Conservation (phyloP, 2,329 filamentous ascomycete genomes). For the Cladobotryum mycophilum region DNA sequence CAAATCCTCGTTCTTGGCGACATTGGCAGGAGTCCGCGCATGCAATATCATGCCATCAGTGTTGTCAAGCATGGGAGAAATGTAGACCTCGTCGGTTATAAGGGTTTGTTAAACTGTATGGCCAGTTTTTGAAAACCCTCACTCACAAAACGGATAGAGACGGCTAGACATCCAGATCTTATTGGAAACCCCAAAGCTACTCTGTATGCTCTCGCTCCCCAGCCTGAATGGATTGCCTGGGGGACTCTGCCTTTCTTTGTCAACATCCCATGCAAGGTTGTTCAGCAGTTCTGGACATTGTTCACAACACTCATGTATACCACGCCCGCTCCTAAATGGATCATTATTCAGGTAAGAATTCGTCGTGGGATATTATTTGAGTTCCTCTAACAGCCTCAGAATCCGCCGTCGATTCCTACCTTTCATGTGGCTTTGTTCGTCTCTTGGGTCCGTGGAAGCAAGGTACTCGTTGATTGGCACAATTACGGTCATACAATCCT, state of each 20-base stretch:
- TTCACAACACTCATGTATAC: slow-evolving; percentile 67
- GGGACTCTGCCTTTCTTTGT: slow-evolving; percentile 70
- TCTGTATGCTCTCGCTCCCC: slow-evolving; percentile 62
- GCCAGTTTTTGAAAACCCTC: neutral
- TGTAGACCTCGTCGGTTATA: slow-evolving; percentile 84
- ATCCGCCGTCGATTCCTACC: slow-evolving; percentile 91
- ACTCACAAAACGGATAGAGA: slow-evolving; percentile 48
- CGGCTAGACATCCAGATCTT: slow-evolving; percentile 73
- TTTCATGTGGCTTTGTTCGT: slow-evolving; percentile 68
- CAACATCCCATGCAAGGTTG: slow-evolving; percentile 73
- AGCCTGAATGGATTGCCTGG: slow-evolving; percentile 61
- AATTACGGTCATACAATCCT: slow-evolving; percentile 97
- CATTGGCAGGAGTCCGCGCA: slow-evolving; percentile 90
- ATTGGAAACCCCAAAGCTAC: slow-evolving; percentile 60
- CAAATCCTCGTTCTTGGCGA: slow-evolving; percentile 92
- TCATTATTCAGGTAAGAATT: slow-evolving; percentile 65
- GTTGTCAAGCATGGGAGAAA: slow-evolving; percentile 73
- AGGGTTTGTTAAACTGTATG: slow-evolving; percentile 44
- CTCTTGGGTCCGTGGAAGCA: slow-evolving; percentile 70
- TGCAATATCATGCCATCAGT: slow-evolving; percentile 97
- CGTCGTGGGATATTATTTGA: neutral
- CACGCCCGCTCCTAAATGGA: slow-evolving; percentile 70
- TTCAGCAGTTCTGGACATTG: slow-evolving; percentile 72
- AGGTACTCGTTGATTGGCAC: slow-evolving; percentile 93
- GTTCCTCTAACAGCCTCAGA: slow-evolving; percentile 42